Evolutionary conservation across 2,329 filamentous ascomycete genomes (phyloP).

Genomic region (Tolypocladium album): DNA sequence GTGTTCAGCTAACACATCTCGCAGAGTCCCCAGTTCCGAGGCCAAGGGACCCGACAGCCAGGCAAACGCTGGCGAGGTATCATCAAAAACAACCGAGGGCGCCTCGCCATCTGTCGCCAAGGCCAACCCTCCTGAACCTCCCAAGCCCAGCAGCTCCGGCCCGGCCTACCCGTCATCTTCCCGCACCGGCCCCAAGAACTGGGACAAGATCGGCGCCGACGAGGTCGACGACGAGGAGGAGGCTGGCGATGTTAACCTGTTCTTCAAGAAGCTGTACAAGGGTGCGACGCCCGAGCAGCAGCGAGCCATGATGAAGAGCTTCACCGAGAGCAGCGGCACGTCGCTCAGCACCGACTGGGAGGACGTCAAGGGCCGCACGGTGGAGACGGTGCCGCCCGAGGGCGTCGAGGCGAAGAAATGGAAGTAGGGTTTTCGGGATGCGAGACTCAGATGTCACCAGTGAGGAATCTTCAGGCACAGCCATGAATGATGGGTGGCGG

Average conservation of each 20-base stretch:
- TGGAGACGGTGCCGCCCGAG: conserved; percentile 65
- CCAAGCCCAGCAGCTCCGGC: conserved; percentile 4
- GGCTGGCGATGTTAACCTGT: conserved; percentile 60
- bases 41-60: neutral
- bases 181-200: conserved; percentile 73
- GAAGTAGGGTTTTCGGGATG: conserved; percentile 17
- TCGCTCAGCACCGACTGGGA: conserved; percentile 85
- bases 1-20: neutral
- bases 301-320: conserved; percentile 97
- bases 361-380: conserved; percentile 61
- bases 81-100: neutral
- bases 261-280: conserved; percentile 87
- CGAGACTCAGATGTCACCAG: neutral
- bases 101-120: neutral
- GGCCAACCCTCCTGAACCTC: neutral
- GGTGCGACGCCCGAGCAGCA: conserved; percentile 66
- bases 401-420: conserved; percentile 71
- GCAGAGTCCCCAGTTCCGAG: neutral
- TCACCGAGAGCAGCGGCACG: conserved; percentile 86
- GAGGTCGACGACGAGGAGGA: conserved; percentile 48
- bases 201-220: conserved; percentile 62
- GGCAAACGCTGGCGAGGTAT: neutral
- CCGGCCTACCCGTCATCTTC: conserved; percentile 82
- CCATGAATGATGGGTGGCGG: neutral
- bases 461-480: neutral